These are phyloP conservation scores for Pichia heedii DNA, from an alignment of 805 yeast species.

Conservation along the genomic window DNA sequence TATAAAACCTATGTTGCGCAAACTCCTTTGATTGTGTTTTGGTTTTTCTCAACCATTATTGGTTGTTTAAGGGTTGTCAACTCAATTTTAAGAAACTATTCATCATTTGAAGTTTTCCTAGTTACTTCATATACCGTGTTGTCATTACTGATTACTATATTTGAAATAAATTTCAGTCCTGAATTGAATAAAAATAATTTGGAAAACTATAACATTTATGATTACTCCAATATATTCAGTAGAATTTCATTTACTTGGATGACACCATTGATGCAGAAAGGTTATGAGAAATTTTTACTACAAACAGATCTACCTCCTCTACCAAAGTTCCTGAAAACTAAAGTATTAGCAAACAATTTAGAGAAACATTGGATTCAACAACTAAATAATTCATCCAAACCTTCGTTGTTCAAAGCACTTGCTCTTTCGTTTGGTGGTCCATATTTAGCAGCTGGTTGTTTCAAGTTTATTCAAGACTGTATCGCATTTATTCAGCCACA, in stretches of 20 bases:
- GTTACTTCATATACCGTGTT: slow-evolving; percentile 25
- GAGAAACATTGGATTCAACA: slow-evolving; percentile 55
- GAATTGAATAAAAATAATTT: slow-evolving; percentile 23
- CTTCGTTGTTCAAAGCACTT: slow-evolving; percentile 38
- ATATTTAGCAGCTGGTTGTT: slow-evolving; percentile 62
- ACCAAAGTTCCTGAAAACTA: slow-evolving; percentile 58
- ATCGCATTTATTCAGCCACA: slow-evolving; percentile 87
- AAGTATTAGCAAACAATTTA: slow-evolving; percentile 40
- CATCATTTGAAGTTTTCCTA: slow-evolving; percentile 25
- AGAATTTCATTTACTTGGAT: slow-evolving; percentile 51
- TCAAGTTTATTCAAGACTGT: slow-evolving; percentile 67
- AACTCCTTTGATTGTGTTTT: slow-evolving; percentile 62
- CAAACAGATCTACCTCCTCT: slow-evolving; percentile 66
- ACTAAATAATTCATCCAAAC: slow-evolving; percentile 23
- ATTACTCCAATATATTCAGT: slow-evolving; percentile 41
- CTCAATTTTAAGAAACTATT: slow-evolving; percentile 29
- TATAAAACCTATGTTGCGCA: slow-evolving; percentile 55
- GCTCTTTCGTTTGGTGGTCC: slow-evolving; percentile 64
- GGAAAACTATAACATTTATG: slow-evolving; percentile 35
- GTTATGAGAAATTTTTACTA: slow-evolving; percentile 37
- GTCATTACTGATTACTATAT: slow-evolving; percentile 31
- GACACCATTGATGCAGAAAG: slow-evolving; percentile 47
- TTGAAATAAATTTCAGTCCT: slow-evolving; percentile 38
- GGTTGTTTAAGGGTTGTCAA: slow-evolving; percentile 38
- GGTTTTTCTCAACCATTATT: slow-evolving; percentile 52